Percentiles rank a stretch among this genome's conserved stretches.
Conservation (phyloP, 768 basidiomycete genomes). For the Tubosaeta brunneosetosa region DNA sequence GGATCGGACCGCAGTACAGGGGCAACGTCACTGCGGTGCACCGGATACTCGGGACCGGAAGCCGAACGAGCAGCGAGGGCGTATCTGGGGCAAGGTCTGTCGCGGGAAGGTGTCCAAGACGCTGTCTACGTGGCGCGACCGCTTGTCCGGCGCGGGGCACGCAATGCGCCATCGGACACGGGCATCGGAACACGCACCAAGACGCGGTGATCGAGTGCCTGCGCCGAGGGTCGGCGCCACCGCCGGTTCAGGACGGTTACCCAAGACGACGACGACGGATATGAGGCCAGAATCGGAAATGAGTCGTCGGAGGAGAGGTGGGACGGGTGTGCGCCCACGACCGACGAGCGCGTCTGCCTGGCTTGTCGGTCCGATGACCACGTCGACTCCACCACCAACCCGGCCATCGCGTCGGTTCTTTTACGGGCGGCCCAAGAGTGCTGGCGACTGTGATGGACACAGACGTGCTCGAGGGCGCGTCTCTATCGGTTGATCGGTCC, state of each 20-base stretch:
- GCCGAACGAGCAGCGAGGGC: neutral
- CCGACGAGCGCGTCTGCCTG: constrained; percentile 1
- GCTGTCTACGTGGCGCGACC: constrained; percentile 11
- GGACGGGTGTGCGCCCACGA: neutral
- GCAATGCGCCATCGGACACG: no score
- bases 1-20: constrained; percentile 16
- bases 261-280: neutral
- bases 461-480: neutral
- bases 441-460: neutral
- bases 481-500: constrained; percentile 1
- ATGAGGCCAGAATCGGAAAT: neutral
- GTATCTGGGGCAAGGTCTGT: constrained; percentile 1
- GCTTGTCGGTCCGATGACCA: neutral
- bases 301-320: neutral
- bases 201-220: neutral
- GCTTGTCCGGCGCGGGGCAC: neutral
- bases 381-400: constrained; percentile 2
- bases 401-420: constrained; percentile 4
- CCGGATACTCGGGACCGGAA: neutral
- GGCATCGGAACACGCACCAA: neutral
- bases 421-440: constrained; percentile 6
- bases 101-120: constrained; percentile 5
- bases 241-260: constrained; percentile 6
- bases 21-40: neutral
- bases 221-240: constrained; percentile 13